A percentile compares a stretch with the other conserved stretches of the same genome.
These are phyloP conservation scores for Mycena epipterygia DNA, from an alignment of 768 basidiomycete genomes.

Conservation along the genomic window DNA sequence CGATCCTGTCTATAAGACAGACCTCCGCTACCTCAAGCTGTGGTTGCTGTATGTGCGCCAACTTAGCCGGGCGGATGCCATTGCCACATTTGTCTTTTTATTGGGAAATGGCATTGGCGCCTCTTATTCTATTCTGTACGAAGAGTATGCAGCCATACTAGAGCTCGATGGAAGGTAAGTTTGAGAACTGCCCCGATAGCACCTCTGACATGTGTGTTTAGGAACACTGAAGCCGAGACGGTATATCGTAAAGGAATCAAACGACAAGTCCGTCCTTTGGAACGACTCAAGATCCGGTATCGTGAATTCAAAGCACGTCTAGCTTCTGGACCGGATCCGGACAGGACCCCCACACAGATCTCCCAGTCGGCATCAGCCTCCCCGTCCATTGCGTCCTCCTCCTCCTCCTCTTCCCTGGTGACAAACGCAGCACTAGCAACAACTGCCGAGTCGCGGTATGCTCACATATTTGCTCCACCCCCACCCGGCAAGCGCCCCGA, in stretches of 20 bases:
- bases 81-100: slow-evolving; percentile 81
- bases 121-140: slow-evolving; percentile 85
- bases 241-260: slow-evolving; percentile 88
- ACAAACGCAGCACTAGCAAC: slow-evolving; percentile 46
- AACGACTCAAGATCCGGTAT: slow-evolving; percentile 86
- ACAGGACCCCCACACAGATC: slow-evolving; percentile 41
- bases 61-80: slow-evolving; percentile 77
- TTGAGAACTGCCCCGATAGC: neutral
- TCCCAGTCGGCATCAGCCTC: slow-evolving; percentile 42
- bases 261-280: slow-evolving; percentile 84
- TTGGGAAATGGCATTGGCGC: slow-evolving; percentile 82
- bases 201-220: slow-evolving; percentile 45
- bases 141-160: slow-evolving; percentile 88
- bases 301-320: slow-evolving; percentile 80
- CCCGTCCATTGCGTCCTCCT: slow-evolving; percentile 44
- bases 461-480: slow-evolving; percentile 79
- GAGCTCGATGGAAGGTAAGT: slow-evolving; percentile 86
- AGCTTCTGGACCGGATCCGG: slow-evolving; percentile 50
- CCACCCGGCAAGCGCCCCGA: slow-evolving; percentile 79
- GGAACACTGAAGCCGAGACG: slow-evolving; percentile 82
- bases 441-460: slow-evolving; percentile 71
- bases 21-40: slow-evolving; percentile 91
- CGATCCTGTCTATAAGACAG: slow-evolving; percentile 88
- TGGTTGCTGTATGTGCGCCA: slow-evolving; percentile 92
- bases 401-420: slow-evolving; percentile 48